Evolutionary conservation across 768 basidiomycete genomes (phyloP), one percentile per base, ranked within the genome.

Genomic region (Leccinum subgranulosum): DNA sequence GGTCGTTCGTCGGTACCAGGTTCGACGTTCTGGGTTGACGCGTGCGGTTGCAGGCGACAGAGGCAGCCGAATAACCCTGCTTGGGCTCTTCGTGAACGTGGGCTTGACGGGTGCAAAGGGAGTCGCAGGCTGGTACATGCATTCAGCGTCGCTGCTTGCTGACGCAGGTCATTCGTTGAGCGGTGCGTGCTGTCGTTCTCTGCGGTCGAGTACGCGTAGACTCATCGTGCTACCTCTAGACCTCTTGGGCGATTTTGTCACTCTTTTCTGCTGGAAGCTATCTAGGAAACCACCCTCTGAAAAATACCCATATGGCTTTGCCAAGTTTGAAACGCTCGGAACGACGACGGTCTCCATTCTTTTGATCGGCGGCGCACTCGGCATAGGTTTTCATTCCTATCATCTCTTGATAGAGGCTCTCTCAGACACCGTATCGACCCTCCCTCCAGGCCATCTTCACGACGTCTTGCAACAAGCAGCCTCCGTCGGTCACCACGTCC

Each of bases 321-420:
- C 89, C 61, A 98, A 98, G 74, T 96, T 94, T 63, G 96, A 99
- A 74, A 94, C 94, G 5, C 78, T 98, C 23, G 96, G 96, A 49
- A 96, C 95, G n/a, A 84, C 91, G 3, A 84, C 89, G 36, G 88
- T 97, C 49, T 91, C 94, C 2, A 75, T 97, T 50, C 81, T 98
- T 31, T 83, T 99, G 58, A 84, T 94, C 55, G 87, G 86, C 5
- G 92, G 91, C 55, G 88, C 90, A 2, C 77, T 90, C 17, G 91
- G 89, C 54, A 89, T 94, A 53, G 93, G 93, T 10, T 81, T 95
- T 63, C 95, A 98, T 76, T 94, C 94, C 2, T 94, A 90, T 64
- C 80, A 88, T 71, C 84, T 95, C 33, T 84, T 98, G 46, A 73
- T 92, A 27, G 80, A 88, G 54, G 84, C 87, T 15, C 82, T 98